A percentile compares a stretch with the other conserved stretches of the same genome.
Evolutionary conservation across 805 yeast species (phyloP).

Genomic region (Teunomyces gatunensis): DNA sequence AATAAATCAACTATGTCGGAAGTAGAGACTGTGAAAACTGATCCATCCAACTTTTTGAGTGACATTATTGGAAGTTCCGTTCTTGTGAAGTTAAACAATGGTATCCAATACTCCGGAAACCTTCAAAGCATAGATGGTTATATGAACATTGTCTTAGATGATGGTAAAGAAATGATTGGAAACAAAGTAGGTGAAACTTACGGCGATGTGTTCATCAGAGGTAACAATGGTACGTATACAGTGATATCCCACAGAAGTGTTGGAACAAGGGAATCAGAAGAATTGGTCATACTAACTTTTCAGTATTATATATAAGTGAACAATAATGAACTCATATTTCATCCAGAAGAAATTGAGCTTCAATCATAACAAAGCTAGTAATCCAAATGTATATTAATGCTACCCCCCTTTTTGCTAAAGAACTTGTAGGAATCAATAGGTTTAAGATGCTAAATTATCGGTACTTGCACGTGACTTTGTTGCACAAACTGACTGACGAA

Average conservation of each 20-base stretch:
- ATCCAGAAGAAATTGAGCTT: neutral
- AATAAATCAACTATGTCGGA: conserved; percentile 6
- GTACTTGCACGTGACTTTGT: neutral
- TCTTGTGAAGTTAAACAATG: conserved; percentile 80
- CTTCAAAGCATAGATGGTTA: conserved; percentile 93
- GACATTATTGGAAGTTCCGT: conserved; percentile 79
- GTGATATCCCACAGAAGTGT: neutral
- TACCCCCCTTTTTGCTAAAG: neutral
- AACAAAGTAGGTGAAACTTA: conserved; percentile 47
- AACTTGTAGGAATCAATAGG: neutral
- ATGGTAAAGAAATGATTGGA: conserved; percentile 65
- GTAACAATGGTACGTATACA: conserved; percentile 68
- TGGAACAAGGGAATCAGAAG: neutral
- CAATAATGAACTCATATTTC: conserved; percentile 14
- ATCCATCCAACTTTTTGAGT: conserved; percentile 76
- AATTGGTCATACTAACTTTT: conserved; percentile 17
- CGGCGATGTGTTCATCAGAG: conserved; percentile 83
- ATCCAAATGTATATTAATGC: neutral
- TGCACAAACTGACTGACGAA: conserved; percentile 4
- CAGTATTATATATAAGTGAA: conserved; percentile 44
- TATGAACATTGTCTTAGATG: conserved; percentile 89
- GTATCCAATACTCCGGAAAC: conserved; percentile 67
- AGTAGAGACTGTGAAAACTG: conserved; percentile 29
- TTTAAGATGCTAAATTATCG: neutral
- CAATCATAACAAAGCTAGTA: neutral